Evolutionary conservation across 2,329 filamentous ascomycete genomes (phyloP).

Genomic region (Phialocephala sp.): DNA sequence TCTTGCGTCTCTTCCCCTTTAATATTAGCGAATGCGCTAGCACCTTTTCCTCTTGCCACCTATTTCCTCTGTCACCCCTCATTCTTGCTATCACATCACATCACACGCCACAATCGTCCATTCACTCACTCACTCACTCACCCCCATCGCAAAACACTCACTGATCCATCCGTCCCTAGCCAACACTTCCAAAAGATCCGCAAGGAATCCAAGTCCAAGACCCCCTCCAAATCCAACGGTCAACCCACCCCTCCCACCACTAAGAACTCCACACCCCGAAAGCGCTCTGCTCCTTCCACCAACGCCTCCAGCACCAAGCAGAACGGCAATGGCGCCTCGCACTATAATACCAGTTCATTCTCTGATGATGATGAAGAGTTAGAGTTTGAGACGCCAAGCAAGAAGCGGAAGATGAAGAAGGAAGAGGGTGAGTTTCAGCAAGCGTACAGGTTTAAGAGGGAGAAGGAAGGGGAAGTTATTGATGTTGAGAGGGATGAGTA

Average conservation of each 20-base stretch:
- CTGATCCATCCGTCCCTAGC: conserved; percentile 26
- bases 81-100: too few relatives aligned
- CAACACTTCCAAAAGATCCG: conserved; percentile 44
- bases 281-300: neutral
- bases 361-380: neutral
- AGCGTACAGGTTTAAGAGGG: neutral
- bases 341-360: neutral
- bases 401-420: neutral
- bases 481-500: conserved; percentile 2
- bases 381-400: neutral
- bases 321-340: neutral
- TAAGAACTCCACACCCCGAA: neutral
- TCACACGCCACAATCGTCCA: too few relatives aligned
- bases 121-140: neutral
- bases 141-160: neutral
- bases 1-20: neutral
- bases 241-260: neutral
- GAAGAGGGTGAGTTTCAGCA: neutral
- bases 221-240: conserved; percentile 2
- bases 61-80: too few relatives aligned
- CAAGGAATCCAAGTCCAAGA: conserved; percentile 24
- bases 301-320: neutral
- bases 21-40: neutral
- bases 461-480: neutral
- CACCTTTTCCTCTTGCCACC: too few relatives aligned